Evolutionary conservation across 768 basidiomycete species (phyloP).

Genomic region (Lepiota venenata): DNA sequence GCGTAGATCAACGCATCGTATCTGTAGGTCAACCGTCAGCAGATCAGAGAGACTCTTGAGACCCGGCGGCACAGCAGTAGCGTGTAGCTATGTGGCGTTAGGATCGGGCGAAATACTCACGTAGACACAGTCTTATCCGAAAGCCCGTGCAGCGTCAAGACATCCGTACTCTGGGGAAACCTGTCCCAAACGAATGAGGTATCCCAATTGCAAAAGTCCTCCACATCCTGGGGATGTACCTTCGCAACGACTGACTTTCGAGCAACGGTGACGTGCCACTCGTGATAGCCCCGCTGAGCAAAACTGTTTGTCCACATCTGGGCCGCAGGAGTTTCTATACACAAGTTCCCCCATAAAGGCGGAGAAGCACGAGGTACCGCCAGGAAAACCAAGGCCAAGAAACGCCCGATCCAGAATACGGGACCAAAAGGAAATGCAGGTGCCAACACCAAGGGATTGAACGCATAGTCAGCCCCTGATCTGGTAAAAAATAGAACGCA

Average conservation of each 20-base stretch:
- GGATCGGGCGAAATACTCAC: constrained; percentile 36
- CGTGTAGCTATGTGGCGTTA: neutral
- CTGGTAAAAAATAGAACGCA: constrained; percentile 5
- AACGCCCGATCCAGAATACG: neutral
- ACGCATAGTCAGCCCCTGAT: constrained; percentile 4
- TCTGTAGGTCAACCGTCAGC: constrained; percentile 29
- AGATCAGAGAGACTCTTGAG: constrained; percentile 1
- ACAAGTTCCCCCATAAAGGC: constrained; percentile 17
- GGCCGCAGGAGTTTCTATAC: constrained; percentile 19
- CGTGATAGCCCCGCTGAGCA: constrained; percentile 53
- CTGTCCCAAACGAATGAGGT: constrained; percentile 62
- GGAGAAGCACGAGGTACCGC: neutral
- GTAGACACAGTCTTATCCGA: constrained; percentile 64
- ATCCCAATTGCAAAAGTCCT: constrained; percentile 62
- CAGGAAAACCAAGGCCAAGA: constrained; percentile 1
- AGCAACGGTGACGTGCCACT: constrained; percentile 65
- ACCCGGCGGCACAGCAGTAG: neutral
- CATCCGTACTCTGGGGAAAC: constrained; percentile 62
- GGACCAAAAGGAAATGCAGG: neutral
- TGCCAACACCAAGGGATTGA: neutral
- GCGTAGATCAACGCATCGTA: constrained; percentile 74
- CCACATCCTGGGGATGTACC: constrained; percentile 57
- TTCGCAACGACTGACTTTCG: constrained; percentile 49
- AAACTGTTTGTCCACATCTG: constrained; percentile 48
- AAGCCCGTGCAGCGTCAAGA: constrained; percentile 79